Conservation (phyloP, 352 stramenopile genomes). For the Phytophthora boehmeriae region DNA sequence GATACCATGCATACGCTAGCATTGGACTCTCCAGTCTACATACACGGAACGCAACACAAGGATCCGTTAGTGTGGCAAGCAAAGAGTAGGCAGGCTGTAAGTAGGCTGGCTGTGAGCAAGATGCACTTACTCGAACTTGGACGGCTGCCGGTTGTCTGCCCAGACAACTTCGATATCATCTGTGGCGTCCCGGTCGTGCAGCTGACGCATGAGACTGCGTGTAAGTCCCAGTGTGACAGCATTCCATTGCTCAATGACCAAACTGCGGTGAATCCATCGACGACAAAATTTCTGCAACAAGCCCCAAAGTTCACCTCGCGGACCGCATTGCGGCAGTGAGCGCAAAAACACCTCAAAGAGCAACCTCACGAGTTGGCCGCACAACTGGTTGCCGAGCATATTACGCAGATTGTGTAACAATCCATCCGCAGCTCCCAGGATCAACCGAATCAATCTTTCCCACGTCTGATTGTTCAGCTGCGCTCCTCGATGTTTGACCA, state of each 20-base stretch:
- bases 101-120: not conserved
- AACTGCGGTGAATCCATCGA: constrained; percentile 82
- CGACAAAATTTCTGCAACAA: constrained; percentile 88
- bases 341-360: constrained; percentile 83
- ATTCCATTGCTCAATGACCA: constrained; percentile 92
- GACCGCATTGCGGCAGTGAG: constrained; percentile 71
- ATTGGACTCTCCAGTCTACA: constrained; percentile 64
- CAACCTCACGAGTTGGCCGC: constrained; percentile 73
- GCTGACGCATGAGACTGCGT: constrained; percentile 71
- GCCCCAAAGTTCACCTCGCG: constrained; percentile 75
- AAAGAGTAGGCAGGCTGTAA: too few species aligned
- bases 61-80: not conserved
- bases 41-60: not conserved
- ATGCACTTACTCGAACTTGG: constrained; percentile 61
- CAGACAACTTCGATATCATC: constrained; percentile 80
- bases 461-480: constrained; percentile 77
- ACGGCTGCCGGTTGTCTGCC: constrained; percentile 66
- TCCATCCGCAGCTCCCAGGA: constrained; percentile 77
- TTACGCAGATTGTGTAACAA: constrained; percentile 80
- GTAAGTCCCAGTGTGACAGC: constrained; percentile 75
- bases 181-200: constrained; percentile 53
- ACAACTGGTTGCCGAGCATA: constrained; percentile 75
- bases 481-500: constrained; percentile 68
- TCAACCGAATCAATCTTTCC: constrained; percentile 81
- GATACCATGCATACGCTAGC: constrained; percentile 86